These are phyloP conservation scores for Aureobasidium sp. DNA, from an alignment of 2,329 filamentous ascomycete genomes.

Conservation along the genomic window DNA sequence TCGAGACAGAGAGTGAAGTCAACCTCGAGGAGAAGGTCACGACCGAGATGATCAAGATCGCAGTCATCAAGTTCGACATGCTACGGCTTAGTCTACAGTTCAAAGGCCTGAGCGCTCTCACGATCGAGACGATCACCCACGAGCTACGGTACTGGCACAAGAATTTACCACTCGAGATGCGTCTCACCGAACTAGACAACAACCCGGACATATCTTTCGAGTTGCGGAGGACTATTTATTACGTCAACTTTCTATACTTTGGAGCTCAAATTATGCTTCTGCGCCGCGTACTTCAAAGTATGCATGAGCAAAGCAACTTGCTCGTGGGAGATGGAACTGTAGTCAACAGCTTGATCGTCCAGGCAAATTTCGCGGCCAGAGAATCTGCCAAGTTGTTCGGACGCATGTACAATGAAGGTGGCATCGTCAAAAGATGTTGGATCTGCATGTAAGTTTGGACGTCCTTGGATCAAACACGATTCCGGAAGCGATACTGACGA, in stretches of 20 bases:
- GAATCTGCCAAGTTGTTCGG: conserved; percentile 3
- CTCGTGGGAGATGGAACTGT: not conserved
- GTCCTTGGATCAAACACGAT: too few species aligned
- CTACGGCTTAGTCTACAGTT: not conserved
- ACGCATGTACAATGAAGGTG: not conserved
- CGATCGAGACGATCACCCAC: not conserved
- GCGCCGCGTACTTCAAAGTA: conserved; percentile 2
- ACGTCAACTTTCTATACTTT: conserved; percentile 4
- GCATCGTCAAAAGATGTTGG: conserved; percentile 8
- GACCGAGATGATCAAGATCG: conserved; percentile 10
- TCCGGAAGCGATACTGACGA: not conserved
- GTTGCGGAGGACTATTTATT: conserved; percentile 9
- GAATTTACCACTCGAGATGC: not conserved
- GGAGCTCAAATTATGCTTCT: conserved; percentile 9
- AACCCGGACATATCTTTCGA: not conserved
- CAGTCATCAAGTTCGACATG: conserved; percentile 6
- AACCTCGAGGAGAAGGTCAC: not conserved
- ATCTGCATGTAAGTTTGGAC: conserved; percentile 8
- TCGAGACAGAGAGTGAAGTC: not conserved
- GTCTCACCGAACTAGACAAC: not conserved
- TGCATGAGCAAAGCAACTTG: not conserved
- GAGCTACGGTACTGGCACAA: not conserved
- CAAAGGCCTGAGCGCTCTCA: not conserved
- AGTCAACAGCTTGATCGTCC: not conserved
- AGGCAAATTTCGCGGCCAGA: not conserved